Evolutionary conservation across 176 grass and related monocot species (phyloP), one percentile per base, ranked within the genome.

Genomic region (Luzula sylvatica): DNA sequence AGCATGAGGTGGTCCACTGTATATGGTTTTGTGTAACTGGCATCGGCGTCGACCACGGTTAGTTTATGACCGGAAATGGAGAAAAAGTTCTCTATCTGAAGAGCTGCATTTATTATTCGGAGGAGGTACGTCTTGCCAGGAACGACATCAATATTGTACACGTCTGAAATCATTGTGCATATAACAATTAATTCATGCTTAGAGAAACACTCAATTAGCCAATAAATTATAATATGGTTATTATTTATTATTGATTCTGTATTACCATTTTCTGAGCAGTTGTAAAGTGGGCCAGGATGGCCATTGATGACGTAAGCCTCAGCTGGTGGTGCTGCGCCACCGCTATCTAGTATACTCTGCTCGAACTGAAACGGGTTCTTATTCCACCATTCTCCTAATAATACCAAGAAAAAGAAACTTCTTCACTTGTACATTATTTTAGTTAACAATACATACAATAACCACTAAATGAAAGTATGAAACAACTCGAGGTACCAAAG

Each of bases 361-460:
- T 61, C 47, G 6, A 73, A 23, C 17, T 73, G 26, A 22, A 46
- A 23, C 12, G 25, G 23, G 46, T 73, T 46, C 24, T 11, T 55
- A 18, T 55, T 54, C 58, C 70, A 73, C 70, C 70, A 65, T n/a
- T 73, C 58, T 20, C 70, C 70, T 73, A 15, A 26, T 16, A 25
- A 25, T 7, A 26, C 8, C 14, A 3, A 23, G 13, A 28, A 29
- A 41, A 67, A 5, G 12, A 15, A 35, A 35, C 5, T 7, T 35
- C 0, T 43, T 5, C 1, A 14, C 15, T 20, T 39, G 16, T 15
- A 26, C 19, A 32, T 38, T 49, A 12, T 15, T 20, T 27, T 45
- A 20, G 22, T 13, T 30, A 24, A 27, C 21, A 13, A 20, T 40
- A n/a, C 17, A 21, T 16, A 50, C 44, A 11, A 55, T 23, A 56